Conservation (phyloP, 768 basidiomycete genomes). For the Strobilomyces echinocephalus region DNA sequence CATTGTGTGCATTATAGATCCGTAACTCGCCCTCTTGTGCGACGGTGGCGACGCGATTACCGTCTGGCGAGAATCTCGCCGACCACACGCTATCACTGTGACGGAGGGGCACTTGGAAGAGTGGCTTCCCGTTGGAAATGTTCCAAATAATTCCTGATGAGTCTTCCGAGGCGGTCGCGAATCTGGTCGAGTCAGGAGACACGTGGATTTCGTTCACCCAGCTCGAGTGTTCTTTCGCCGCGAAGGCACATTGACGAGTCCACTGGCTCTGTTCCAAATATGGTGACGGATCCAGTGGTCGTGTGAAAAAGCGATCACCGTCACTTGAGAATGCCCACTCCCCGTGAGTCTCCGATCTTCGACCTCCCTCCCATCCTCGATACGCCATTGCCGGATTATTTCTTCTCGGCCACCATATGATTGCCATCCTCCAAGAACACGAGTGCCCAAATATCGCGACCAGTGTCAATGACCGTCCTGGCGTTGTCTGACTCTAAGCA, state of each 20-base stretch:
- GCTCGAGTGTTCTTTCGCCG: not conserved
- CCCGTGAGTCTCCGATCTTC: not conserved
- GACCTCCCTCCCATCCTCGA: not conserved
- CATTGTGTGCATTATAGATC: not conserved
- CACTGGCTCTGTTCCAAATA: not conserved
- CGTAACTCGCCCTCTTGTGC: not conserved
- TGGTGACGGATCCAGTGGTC: conserved; percentile 1
- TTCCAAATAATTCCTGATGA: not conserved
- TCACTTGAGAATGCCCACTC: not conserved
- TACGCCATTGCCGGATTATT: conserved; percentile 1
- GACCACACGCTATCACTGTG: not conserved
- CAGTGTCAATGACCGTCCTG: no score
- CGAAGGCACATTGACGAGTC: not conserved
- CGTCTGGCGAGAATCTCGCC: not conserved
- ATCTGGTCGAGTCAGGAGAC: not conserved
- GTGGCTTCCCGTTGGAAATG: not conserved
- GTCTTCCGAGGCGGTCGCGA: not conserved
- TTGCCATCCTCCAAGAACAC: not conserved
- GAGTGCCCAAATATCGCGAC: not conserved
- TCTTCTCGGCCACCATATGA: not conserved
- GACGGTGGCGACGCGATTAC: not conserved
- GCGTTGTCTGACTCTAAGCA: no score
- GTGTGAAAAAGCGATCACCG: not conserved
- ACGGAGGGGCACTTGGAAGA: not conserved
- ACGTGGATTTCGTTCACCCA: not conserved